These are phyloP conservation scores for Barnettozyma sp. DNA, from an alignment of 805 yeast genomes.

Conservation along the genomic window DNA sequence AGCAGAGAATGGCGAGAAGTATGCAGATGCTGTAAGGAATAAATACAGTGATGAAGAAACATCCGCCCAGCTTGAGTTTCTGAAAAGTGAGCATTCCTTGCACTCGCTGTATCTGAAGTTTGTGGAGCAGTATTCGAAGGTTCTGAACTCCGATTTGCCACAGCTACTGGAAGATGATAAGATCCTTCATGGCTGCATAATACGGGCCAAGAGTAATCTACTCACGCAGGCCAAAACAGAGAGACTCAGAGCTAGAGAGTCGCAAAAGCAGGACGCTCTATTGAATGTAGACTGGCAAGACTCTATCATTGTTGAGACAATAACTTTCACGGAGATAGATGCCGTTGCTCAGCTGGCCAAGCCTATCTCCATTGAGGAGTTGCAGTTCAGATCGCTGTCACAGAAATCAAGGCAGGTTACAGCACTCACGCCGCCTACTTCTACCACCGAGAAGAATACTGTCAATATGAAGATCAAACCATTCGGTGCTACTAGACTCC, in stretches of 20 bases:
- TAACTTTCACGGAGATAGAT: slow-evolving; percentile 59
- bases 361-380: slow-evolving; percentile 52
- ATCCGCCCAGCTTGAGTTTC: slow-evolving; percentile 60
- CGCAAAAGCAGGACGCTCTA: slow-evolving; percentile 41
- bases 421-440: slow-evolving; percentile 16
- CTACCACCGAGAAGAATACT: slow-evolving; percentile 1
- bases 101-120: slow-evolving; percentile 42
- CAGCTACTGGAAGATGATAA: slow-evolving; percentile 18
- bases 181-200: slow-evolving; percentile 36
- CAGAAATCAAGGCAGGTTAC: slow-evolving; percentile 18
- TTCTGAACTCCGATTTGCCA: slow-evolving; percentile 10
- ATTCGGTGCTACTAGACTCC: slow-evolving; percentile 62
- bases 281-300: slow-evolving; percentile 87
- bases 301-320: slow-evolving; percentile 62
- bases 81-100: slow-evolving; percentile 53
- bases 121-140: slow-evolving; percentile 47
- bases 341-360: slow-evolving; percentile 42
- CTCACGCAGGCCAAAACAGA: slow-evolving; percentile 30
- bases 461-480: slow-evolving; percentile 56
- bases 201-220: slow-evolving; percentile 43
- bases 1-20: slow-evolving; percentile 50
- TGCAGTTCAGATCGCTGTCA: slow-evolving; percentile 52
- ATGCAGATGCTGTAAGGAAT: slow-evolving; percentile 35
- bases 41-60: slow-evolving; percentile 26
- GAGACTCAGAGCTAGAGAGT: slow-evolving; percentile 30